Conservation (phyloP, 2,329 filamentous ascomycete species). For the Colletotrichum orchidophilum region DNA sequence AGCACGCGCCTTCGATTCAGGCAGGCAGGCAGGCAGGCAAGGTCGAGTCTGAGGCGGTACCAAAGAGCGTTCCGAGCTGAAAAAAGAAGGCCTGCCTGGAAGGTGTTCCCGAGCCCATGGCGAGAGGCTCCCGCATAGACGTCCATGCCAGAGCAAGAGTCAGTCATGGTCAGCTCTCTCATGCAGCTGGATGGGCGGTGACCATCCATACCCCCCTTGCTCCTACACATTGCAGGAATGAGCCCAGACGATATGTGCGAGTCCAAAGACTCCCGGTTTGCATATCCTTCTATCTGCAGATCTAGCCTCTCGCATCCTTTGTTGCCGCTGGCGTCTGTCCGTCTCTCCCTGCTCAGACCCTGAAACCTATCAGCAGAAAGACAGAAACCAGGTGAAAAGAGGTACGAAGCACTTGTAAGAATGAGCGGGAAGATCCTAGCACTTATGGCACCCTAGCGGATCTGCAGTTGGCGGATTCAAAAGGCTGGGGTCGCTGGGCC, state of each 20-base stretch:
- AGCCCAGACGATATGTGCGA: not conserved
- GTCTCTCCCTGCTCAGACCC: not conserved
- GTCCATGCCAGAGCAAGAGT: not conserved
- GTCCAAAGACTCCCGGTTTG: not conserved
- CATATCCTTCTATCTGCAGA: not conserved
- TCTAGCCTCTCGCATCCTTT: not conserved
- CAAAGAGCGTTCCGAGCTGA: slow-evolving; percentile 9
- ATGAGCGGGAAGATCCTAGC: slow-evolving; percentile 29
- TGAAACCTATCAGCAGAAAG: not conserved
- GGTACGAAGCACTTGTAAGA: not conserved
- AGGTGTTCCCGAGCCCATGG: slow-evolving; percentile 13
- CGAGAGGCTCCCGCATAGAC: not conserved
- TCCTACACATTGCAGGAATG: not conserved
- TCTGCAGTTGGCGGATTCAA: slow-evolving; percentile 18
- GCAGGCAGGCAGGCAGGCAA: not conserved
- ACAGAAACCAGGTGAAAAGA: not conserved
- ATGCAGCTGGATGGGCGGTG: not conserved
- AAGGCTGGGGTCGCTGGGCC: not conserved
- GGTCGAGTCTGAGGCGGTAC: not conserved
- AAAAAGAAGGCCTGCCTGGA: not conserved
- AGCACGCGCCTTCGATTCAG: not conserved
- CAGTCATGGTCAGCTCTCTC: not conserved
- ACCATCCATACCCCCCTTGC: not conserved
- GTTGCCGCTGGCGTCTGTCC: not conserved
- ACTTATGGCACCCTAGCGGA: slow-evolving; percentile 16